A percentile compares a stretch with the other conserved stretches of the same genome.
Evolutionary conservation across 1,284 basidiomycete species (phyloP).

Genomic region (Ganoderma sinense): DNA sequence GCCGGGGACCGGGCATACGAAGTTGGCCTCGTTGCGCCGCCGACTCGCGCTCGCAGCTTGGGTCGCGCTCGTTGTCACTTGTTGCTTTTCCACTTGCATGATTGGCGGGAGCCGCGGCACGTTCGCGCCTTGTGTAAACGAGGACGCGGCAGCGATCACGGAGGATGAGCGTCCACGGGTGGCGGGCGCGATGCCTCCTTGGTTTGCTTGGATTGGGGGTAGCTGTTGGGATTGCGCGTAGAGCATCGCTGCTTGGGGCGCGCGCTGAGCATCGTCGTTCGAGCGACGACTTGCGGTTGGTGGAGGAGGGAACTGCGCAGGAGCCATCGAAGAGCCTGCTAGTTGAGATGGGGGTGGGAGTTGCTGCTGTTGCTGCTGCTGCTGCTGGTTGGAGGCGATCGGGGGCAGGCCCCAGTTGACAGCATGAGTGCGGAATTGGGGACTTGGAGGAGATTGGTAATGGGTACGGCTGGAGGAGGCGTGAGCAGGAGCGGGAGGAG

Average conservation of each 20-base stretch:
- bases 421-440: conserved; percentile 31
- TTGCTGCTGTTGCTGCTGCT: conserved; percentile 15
- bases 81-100: conserved; percentile 88
- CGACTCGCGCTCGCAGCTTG: conserved; percentile 91
- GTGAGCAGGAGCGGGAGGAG: conserved; percentile 30
- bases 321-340: conserved; percentile 28
- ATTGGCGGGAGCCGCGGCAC: conserved; percentile 81
- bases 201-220: conserved; percentile 26
- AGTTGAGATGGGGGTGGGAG: conserved; percentile 28
- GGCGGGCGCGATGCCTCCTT: conserved; percentile 15
- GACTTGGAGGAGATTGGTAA: conserved; percentile 22
- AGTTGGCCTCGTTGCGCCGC: conserved; percentile 89
- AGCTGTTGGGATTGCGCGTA: conserved; percentile 36
- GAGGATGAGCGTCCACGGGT: conserved; percentile 24
- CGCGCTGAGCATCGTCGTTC: conserved; percentile 36
- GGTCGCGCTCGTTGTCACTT: conserved; percentile 95
- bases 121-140: conserved; percentile 41
- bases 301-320: conserved; percentile 12
- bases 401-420: conserved; percentile 29
- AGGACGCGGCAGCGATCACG: conserved; percentile 24
- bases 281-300: conserved; percentile 24
- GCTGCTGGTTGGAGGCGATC: conserved; percentile 21
- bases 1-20: conserved; percentile 93
- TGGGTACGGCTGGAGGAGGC: conserved; percentile 27
- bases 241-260: conserved; percentile 35